Evolutionary conservation across 371 early-diverging fungal species (phyloP).

Genomic region (Circinella umbellata): DNA sequence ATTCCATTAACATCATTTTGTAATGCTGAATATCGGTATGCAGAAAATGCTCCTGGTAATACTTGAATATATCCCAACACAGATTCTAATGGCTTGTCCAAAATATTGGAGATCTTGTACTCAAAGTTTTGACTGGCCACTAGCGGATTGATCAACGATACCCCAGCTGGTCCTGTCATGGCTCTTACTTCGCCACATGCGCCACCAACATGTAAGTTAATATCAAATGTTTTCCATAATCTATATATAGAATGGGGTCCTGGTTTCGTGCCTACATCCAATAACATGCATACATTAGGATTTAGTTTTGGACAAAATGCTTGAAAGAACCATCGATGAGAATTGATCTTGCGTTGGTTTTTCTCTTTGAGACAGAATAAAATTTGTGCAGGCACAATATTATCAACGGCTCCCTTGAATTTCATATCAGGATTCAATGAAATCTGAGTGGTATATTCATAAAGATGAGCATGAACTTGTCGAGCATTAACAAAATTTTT

Average conservation of each 20-base stretch:
- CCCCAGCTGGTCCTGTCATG: slow-evolving; percentile 69
- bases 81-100: slow-evolving; percentile 96
- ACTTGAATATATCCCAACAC: slow-evolving; percentile 96
- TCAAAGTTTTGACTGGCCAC: slow-evolving; percentile 97
- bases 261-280: slow-evolving; percentile 95
- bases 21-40: slow-evolving; percentile 90
- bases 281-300: slow-evolving; percentile 87
- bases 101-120: slow-evolving; percentile 96
- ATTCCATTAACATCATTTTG: slow-evolving; percentile 66
- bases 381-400: slow-evolving; percentile 88
- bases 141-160: slow-evolving; percentile 81
- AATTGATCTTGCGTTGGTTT: slow-evolving; percentile 90
- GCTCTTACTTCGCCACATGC: slow-evolving; percentile 97
- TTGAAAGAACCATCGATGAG: slow-evolving; percentile 97
- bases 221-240: slow-evolving; percentile 91
- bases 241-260: slow-evolving; percentile 84
- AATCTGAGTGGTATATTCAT: slow-evolving; percentile 92
- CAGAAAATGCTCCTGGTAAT: slow-evolving; percentile 94
- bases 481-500: slow-evolving; percentile 64
- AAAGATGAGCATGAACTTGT: slow-evolving; percentile 80
- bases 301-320: slow-evolving; percentile 85
- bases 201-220: slow-evolving; percentile 86
- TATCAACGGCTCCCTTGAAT: slow-evolving; percentile 69
- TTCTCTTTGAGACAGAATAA: slow-evolving; percentile 92
- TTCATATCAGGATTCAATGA: slow-evolving; percentile 69